Base-by-base conservation (phyloP, 1,284 basidiomycete genomes). In the Wolfiporia cocos region DNA sequence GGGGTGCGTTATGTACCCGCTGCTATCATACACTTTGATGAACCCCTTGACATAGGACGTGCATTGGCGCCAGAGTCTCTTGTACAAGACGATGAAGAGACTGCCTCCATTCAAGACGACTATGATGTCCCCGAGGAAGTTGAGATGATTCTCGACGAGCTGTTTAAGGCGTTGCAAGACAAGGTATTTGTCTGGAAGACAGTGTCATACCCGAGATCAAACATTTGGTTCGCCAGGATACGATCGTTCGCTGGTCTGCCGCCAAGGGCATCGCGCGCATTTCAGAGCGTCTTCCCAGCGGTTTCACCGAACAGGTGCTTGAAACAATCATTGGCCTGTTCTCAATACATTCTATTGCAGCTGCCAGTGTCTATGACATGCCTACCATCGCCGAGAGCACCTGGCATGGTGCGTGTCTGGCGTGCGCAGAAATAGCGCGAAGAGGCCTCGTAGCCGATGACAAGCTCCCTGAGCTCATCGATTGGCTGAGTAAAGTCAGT, bases 401-500 rank as follows among this genome's bases (percentile, higher is more conserved):
- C 23, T 97, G 95, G 92, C 95, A 99, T 62, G 96, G 96, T 5
- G 87, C 92, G 3, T 93, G 86, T 55, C 74, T 99, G 28, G 90
- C 91, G 9, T 82, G 92, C 41, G 95, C 95, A 4, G 95, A 99
- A 67, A 77, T 96, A 64, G 87, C 89, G 15, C 77, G 95, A 30
- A 71, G 92, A 50, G 86, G 84, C 20, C 71, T 95, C 37, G 69
- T 95, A 22, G 60, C 71, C 4, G 61, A 70, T 36, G 66, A 74
- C 33, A 71, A 73, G 31, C 69, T 94, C 21, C 62, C 73, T 3
- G 71, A 78, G 46, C 64, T 89, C 36, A 70, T 94, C 5, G 71
- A 72, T 22, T 94, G 91, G 86, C 69, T 90, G 42, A 73, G 80
- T 43, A 89, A 90, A 73, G 91, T 84, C 49, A 50, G 39, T 41